A percentile compares a stretch with the other conserved stretches of the same genome.
These are phyloP conservation scores for Pythium guiyangense DNA, from an alignment of 352 stramenopile genomes.

Conservation along the genomic window DNA sequence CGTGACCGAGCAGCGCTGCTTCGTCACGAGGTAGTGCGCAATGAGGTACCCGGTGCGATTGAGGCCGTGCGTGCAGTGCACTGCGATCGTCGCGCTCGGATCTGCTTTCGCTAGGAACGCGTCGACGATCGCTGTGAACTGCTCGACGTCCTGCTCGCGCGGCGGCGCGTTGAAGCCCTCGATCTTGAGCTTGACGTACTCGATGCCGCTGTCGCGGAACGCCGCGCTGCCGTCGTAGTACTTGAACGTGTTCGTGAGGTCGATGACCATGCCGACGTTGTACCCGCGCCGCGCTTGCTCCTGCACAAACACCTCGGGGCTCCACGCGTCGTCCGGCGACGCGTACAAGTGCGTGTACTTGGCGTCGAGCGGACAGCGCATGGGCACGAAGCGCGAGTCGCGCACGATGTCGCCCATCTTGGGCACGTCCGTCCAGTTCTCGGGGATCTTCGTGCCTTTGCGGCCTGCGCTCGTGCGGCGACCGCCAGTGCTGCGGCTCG, in stretches of 20 bases:
- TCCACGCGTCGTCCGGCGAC: slow-evolving; percentile 45
- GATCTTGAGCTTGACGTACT: slow-evolving; percentile 79
- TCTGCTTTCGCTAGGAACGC: slow-evolving; percentile 43
- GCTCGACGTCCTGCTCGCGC: slow-evolving; percentile 33
- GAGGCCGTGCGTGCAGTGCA: slow-evolving; percentile 80
- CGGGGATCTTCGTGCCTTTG: slow-evolving; percentile 28
- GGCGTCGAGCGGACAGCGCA: slow-evolving; percentile 67
- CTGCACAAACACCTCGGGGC: slow-evolving; percentile 45
- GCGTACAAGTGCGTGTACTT: slow-evolving; percentile 51
- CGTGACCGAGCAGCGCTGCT: slow-evolving; percentile 37
- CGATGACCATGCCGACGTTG: slow-evolving; percentile 65
- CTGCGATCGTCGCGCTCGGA: slow-evolving; percentile 40
- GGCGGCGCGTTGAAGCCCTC: slow-evolving; percentile 66
- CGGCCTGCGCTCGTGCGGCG: neutral
- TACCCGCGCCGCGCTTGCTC: slow-evolving; percentile 27
- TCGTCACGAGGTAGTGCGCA: slow-evolving; percentile 65
- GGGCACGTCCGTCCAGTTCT: slow-evolving; percentile 79
- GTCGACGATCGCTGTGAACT: slow-evolving; percentile 65
- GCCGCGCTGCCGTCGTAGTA: slow-evolving; percentile 67
- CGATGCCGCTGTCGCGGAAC: slow-evolving; percentile 38
- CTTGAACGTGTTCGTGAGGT: slow-evolving; percentile 83
- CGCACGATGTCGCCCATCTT: slow-evolving; percentile 61
- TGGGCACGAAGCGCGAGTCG: no score
- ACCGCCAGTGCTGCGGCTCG: neutral
- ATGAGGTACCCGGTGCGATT: slow-evolving; percentile 79